These are phyloP conservation scores for Trametes pubescens DNA, from an alignment of 1,284 basidiomycete genomes.

Conservation along the genomic window DNA sequence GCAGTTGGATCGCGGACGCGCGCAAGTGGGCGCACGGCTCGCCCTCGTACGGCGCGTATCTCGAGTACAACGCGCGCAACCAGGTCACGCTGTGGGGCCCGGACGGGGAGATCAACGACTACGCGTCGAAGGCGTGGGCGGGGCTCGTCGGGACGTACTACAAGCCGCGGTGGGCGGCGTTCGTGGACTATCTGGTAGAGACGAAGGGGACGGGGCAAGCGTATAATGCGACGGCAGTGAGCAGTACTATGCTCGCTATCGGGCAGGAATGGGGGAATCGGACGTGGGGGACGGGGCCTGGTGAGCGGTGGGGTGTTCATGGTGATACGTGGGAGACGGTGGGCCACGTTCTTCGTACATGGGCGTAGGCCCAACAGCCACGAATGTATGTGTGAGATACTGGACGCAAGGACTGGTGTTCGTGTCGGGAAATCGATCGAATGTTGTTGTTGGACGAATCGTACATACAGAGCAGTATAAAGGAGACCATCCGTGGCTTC, in stretches of 20 bases:
- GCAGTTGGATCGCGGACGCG: constrained; percentile 49
- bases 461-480: background rate
- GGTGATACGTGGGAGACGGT: constrained; percentile 43
- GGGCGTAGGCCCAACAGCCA: constrained; percentile 22
- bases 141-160: constrained; percentile 53
- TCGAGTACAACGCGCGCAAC: constrained; percentile 53
- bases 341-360: constrained; percentile 31
- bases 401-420: background rate
- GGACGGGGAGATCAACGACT: constrained; percentile 51
- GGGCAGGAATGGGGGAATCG: constrained; percentile 45
- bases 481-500: background rate
- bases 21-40: constrained; percentile 42
- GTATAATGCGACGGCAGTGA: constrained; percentile 43
- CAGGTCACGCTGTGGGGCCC: constrained; percentile 58
- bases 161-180: constrained; percentile 46
- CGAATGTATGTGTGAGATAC: background rate
- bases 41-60: constrained; percentile 45
- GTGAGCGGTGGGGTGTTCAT: constrained; percentile 36
- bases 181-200: constrained; percentile 45
- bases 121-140: constrained; percentile 56
- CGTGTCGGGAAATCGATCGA: background rate
- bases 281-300: constrained; percentile 37
- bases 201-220: constrained; percentile 39
- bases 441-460: background rate
- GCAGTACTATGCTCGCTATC: constrained; percentile 41